phyloP scores from a whole-genome alignment of 345 rosid species.

The Raphanus raphanistrum region DNA sequence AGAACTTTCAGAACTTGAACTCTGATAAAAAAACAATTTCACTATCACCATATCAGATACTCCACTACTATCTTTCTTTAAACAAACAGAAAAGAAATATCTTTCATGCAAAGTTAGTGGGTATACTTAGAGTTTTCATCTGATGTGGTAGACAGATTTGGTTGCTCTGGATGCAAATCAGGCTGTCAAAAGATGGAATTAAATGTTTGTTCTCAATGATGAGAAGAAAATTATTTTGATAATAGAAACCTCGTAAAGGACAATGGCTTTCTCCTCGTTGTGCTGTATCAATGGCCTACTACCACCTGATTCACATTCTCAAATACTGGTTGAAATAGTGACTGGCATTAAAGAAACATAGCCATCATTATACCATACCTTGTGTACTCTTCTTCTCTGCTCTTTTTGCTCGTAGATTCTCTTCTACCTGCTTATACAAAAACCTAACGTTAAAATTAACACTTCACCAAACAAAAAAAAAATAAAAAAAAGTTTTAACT shows the following conservation, averaged over 20 bases:
- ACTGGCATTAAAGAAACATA: background rate
- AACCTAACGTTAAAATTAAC: background rate
- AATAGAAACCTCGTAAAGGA: constrained; percentile 64
- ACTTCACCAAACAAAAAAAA: background rate
- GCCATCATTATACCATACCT: constrained; percentile 48
- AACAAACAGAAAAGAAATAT: background rate
- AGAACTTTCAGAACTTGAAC: constrained; percentile 86
- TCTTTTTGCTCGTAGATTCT: constrained; percentile 46
- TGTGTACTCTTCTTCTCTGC: constrained; percentile 45
- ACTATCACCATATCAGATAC: constrained; percentile 2
- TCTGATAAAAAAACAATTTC: constrained; percentile 39
- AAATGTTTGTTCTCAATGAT: background rate
- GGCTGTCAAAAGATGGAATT: constrained; percentile 57
- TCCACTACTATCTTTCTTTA: background rate
- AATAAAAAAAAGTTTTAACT: constrained; percentile 29
- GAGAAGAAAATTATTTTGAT: background rate
- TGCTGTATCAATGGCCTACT: constrained; percentile 45
- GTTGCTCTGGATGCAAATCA: constrained; percentile 55
- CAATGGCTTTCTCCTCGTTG: constrained; percentile 84
- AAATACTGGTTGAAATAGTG: constrained; percentile 12
- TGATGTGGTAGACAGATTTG: constrained; percentile 47
- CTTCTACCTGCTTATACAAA: constrained; percentile 53
- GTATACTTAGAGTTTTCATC: constrained; percentile 80
- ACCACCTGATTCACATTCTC: constrained; percentile 57
- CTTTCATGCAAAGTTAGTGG: background rate